Percentiles rank a stretch among this genome's conserved stretches.
These are phyloP conservation scores for Digitaria exilis DNA, from an alignment of 202 grass and related monocot species.

Conservation along the genomic window DNA sequence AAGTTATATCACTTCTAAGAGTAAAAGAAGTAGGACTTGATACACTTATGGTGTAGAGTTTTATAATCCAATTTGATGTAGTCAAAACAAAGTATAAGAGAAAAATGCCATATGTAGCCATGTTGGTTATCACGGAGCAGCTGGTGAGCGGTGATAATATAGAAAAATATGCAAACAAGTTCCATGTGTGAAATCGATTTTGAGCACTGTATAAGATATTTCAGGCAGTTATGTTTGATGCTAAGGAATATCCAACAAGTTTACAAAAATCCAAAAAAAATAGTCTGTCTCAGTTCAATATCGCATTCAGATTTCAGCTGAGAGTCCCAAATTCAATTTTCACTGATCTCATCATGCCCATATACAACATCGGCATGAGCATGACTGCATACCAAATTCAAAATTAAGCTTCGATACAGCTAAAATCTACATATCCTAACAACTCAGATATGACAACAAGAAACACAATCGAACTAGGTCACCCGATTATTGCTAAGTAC, in stretches of 20 bases:
- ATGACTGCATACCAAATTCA: neutral
- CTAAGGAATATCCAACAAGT: neutral
- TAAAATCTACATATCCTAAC: slow-evolving; percentile 6
- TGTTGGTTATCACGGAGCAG: neutral
- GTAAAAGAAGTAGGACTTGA: neutral
- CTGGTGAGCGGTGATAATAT: neutral
- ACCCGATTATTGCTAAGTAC: neutral
- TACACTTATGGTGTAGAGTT: neutral
- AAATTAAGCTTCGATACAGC: neutral
- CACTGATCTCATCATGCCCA: neutral
- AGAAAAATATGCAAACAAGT: neutral
- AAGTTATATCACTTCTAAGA: slow-evolving; percentile 6
- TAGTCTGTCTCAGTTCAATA: neutral
- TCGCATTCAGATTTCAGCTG: neutral
- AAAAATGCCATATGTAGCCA: neutral
- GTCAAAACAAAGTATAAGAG: neutral
- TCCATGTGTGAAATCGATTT: slow-evolving; percentile 2
- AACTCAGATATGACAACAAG: neutral
- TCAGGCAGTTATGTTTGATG: neutral
- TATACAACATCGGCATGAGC: neutral
- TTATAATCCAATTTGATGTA: neutral
- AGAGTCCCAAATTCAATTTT: neutral
- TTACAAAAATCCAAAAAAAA: neutral
- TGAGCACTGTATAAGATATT: neutral
- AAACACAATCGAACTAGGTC: neutral